phyloP scores from a whole-genome alignment of 108 stramenopile species.

The Pseudonitzschia pungens region DNA sequence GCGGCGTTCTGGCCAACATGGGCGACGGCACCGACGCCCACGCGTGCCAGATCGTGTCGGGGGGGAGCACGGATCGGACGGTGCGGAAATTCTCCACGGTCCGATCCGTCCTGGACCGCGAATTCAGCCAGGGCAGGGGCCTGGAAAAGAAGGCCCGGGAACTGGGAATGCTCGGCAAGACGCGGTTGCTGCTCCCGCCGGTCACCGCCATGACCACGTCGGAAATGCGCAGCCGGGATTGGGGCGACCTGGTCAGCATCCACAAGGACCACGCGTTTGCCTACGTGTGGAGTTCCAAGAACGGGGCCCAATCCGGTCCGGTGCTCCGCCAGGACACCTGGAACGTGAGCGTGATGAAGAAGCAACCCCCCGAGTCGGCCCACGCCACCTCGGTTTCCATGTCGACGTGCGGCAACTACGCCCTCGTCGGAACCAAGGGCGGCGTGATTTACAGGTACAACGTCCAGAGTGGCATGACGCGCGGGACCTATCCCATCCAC shows the following conservation, averaged over 20 bases:
- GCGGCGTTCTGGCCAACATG: conserved; percentile 58
- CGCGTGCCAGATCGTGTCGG: conserved; percentile 78
- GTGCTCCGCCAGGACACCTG: conserved; percentile 74
- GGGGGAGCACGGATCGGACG: conserved; percentile 64
- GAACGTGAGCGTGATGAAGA: conserved; percentile 86
- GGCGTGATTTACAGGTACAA: conserved; percentile 95
- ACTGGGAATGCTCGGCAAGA: conserved; percentile 55
- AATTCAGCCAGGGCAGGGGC: conserved; percentile 84
- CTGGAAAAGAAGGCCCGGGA: conserved; percentile 69
- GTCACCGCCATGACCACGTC: conserved; percentile 61
- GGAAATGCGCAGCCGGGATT: conserved; percentile 70
- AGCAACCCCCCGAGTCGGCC: conserved; percentile 53
- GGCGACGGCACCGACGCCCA: conserved; percentile 80
- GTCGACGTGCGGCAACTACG: conserved; percentile 86
- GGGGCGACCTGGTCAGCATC: conserved; percentile 90
- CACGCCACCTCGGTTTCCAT: conserved; percentile 80
- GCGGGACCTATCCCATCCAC: conserved; percentile 66
- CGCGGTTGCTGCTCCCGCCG: conserved; percentile 71
- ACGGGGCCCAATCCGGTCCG: conserved; percentile 79
- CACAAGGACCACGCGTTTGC: conserved; percentile 84
- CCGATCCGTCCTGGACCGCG: conserved; percentile 76
- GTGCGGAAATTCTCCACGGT: conserved; percentile 83
- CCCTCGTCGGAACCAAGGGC: conserved; percentile 90
- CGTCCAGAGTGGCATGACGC: conserved; percentile 86
- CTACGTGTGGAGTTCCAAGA: conserved; percentile 82